phyloP scores from a whole-genome alignment of 805 yeast genomes.

The Wickerhamomyces sydowiorum region DNA sequence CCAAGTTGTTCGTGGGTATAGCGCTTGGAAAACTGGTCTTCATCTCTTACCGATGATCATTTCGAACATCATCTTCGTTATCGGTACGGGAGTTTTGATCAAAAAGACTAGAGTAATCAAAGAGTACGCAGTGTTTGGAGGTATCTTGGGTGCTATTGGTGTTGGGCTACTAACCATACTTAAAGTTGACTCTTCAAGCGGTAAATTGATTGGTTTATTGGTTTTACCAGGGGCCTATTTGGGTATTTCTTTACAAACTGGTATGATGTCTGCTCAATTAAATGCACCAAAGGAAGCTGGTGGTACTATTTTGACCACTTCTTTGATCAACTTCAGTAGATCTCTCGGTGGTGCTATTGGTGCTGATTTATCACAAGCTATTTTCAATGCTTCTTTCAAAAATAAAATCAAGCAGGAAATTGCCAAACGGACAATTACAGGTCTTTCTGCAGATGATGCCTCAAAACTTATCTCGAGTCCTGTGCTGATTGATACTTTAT shows the following conservation, averaged over 20 bases:
- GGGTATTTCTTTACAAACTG: constrained; percentile 43
- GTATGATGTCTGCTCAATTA: constrained; percentile 39
- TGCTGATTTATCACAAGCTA: constrained; percentile 36
- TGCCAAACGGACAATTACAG: neutral
- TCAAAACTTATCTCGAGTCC: neutral
- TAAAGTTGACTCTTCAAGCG: constrained; percentile 28
- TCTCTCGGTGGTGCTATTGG: constrained; percentile 41
- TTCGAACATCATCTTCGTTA: constrained; percentile 7
- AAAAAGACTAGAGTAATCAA: constrained; percentile 34
- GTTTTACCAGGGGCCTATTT: constrained; percentile 41
- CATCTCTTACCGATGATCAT: constrained; percentile 17
- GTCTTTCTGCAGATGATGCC: neutral
- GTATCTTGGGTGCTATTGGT: constrained; percentile 34
- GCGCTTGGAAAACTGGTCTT: constrained; percentile 16
- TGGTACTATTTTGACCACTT: constrained; percentile 40
- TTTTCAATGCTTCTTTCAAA: constrained; percentile 28
- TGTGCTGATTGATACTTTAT: neutral
- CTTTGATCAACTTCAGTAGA: constrained; percentile 38
- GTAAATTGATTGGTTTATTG: constrained; percentile 37
- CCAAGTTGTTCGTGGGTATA: constrained; percentile 22
- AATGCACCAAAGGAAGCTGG: constrained; percentile 48
- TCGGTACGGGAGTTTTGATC: constrained; percentile 29
- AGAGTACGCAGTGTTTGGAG: constrained; percentile 32
- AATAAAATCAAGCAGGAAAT: neutral
- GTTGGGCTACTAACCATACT: constrained; percentile 39